These are phyloP conservation scores for Fusarium austroafricanum DNA, from an alignment of 2,329 filamentous ascomycete genomes.

Conservation along the genomic window DNA sequence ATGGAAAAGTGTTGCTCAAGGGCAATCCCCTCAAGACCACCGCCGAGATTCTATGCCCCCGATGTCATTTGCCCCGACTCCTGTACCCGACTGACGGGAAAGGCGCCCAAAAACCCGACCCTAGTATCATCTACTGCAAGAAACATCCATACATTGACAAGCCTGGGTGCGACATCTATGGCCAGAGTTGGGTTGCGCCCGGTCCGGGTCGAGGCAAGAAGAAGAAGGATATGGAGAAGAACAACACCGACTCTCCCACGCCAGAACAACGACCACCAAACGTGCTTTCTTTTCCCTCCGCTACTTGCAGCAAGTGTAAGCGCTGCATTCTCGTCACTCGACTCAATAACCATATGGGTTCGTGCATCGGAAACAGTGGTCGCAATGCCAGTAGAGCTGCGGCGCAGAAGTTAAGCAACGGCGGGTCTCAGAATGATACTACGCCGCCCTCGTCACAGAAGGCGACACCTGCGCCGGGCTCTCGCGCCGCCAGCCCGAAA, in stretches of 20 bases:
- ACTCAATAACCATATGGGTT: conserved; percentile 76
- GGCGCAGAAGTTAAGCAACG: conserved; percentile 72
- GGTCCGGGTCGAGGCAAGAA: conserved; percentile 78
- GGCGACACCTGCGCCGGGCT: conserved; percentile 68
- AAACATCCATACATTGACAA: conserved; percentile 82
- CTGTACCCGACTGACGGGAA: conserved; percentile 79
- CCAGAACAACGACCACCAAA: conserved; percentile 69
- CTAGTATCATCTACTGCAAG: conserved; percentile 80
- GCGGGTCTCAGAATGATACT: conserved; percentile 64
- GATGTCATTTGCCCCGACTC: conserved; percentile 79
- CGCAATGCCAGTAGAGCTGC: conserved; percentile 72
- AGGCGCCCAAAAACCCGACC: conserved; percentile 73
- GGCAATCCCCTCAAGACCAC: conserved; percentile 79
- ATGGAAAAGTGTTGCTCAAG: conserved; percentile 75
- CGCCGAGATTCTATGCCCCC: conserved; percentile 77
- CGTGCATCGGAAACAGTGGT: conserved; percentile 74
- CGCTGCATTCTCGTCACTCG: conserved; percentile 73
- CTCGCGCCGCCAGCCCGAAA: conserved; percentile 65
- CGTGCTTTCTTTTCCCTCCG: conserved; percentile 72
- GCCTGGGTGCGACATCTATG: conserved; percentile 82
- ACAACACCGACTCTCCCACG: conserved; percentile 60
- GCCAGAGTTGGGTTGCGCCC: conserved; percentile 81
- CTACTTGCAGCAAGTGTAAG: conserved; percentile 75
- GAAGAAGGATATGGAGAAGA: conserved; percentile 81
- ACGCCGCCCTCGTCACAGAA: conserved; percentile 73